Evolutionary conservation across 2,329 filamentous ascomycete species (phyloP).

Genomic region (Zasmidium citrigriseum): DNA sequence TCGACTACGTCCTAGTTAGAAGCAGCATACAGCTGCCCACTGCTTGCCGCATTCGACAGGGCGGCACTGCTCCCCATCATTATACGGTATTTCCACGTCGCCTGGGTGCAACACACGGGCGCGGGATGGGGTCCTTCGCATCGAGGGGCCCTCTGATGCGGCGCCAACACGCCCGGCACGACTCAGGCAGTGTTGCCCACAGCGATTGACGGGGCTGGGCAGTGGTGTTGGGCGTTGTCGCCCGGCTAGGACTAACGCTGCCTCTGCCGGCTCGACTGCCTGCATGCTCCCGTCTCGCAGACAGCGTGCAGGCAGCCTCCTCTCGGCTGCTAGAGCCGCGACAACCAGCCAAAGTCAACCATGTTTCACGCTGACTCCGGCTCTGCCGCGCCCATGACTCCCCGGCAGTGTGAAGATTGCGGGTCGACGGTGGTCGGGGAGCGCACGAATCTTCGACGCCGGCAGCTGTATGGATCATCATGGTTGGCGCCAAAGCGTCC

Average conservation of each 20-base stretch:
- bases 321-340: not conserved
- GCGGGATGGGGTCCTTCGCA: not conserved
- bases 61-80: not conserved
- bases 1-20: too few relatives aligned
- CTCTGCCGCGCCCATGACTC: not conserved
- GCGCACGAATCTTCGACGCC: not conserved
- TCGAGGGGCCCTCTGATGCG: not conserved
- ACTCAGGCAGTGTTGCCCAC: not conserved
- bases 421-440: not conserved
- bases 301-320: too few relatives aligned
- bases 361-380: slow-evolving; percentile 6
- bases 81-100: not conserved
- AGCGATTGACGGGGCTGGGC: not conserved
- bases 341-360: not conserved
- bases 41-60: not conserved
- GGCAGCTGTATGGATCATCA: not conserved
- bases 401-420: not conserved
- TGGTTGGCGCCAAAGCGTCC: not conserved
- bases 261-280: too few relatives aligned
- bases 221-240: not conserved
- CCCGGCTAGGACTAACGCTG: too few relatives aligned
- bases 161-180: not conserved
- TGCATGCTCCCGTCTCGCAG: not conserved
- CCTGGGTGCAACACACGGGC: not conserved
- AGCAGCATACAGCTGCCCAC: not conserved